Conservation (phyloP, 495 filamentous ascomycete genomes). For the Penicillium crystallinum region DNA sequence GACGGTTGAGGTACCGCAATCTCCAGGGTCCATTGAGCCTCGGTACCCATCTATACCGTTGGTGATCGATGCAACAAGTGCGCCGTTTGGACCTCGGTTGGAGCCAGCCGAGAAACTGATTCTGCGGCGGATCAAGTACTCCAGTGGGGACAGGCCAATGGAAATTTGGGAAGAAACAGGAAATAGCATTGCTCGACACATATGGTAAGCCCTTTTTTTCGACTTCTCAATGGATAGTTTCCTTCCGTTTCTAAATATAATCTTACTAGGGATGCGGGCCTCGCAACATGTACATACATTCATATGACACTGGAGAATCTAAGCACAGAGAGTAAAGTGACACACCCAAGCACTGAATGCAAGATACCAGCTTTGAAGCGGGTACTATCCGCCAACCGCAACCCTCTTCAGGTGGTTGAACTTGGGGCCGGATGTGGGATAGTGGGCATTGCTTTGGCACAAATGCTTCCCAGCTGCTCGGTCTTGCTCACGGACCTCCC, state of each 20-base stretch:
- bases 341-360: constrained; percentile 8
- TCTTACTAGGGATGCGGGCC: constrained; percentile 59
- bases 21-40: constrained; percentile 7
- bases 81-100: constrained; percentile 35
- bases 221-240: no score
- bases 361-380: constrained; percentile 22
- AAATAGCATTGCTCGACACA: constrained; percentile 89
- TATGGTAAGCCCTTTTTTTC: constrained; percentile 60
- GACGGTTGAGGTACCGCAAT: constrained; percentile 7
- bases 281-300: constrained; percentile 50
- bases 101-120: constrained; percentile 44
- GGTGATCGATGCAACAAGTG: constrained; percentile 55
- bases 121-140: constrained; percentile 45
- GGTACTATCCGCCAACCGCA: constrained; percentile 21
- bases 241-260: constrained; percentile 14
- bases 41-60: constrained; percentile 25
- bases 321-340: constrained; percentile 9
- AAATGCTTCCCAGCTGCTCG: constrained; percentile 46
- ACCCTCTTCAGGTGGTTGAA: constrained; percentile 58
- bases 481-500: constrained; percentile 78
- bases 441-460: constrained; percentile 70
- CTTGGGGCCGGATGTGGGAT: constrained; percentile 82
- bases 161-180: constrained; percentile 83
- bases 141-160: constrained; percentile 18
- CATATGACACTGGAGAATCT: not conserved